phyloP scores from a whole-genome alignment of 371 early-diverging fungal genomes.

The Rhizopus delemar region DNA sequence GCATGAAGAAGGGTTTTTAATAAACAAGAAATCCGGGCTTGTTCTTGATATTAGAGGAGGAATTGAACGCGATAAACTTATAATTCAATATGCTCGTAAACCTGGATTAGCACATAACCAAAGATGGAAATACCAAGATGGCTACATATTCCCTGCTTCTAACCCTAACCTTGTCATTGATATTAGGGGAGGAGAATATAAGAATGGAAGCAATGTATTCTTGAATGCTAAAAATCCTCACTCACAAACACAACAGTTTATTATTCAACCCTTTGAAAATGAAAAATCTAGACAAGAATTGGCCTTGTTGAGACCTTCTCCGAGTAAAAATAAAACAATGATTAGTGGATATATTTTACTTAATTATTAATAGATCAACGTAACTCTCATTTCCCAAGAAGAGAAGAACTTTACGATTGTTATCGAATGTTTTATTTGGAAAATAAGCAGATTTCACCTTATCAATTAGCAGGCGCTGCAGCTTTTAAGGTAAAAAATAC shows the following conservation, averaged over 20 bases:
- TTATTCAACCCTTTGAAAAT: slow-evolving; percentile 48
- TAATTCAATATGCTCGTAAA: slow-evolving; percentile 54
- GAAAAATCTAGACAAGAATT: slow-evolving; percentile 39
- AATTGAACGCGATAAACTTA: slow-evolving; percentile 41
- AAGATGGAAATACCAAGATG: slow-evolving; percentile 50
- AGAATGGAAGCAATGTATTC: slow-evolving; percentile 37
- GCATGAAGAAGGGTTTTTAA: slow-evolving; percentile 55
- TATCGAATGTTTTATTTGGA: slow-evolving; percentile 41
- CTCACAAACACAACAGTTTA: slow-evolving; percentile 46
- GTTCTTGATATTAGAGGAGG: slow-evolving; percentile 53
- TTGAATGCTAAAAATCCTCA: slow-evolving; percentile 34
- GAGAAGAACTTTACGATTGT: slow-evolving; percentile 44
- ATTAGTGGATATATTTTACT: not conserved
- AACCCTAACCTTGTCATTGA: slow-evolving; percentile 47
- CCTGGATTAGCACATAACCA: slow-evolving; percentile 54
- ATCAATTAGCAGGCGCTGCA: slow-evolving; percentile 61
- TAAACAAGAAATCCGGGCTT: slow-evolving; percentile 54
- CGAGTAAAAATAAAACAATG: slow-evolving; percentile 29
- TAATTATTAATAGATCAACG: slow-evolving; percentile 23
- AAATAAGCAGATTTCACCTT: slow-evolving; percentile 17
- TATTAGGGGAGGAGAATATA: slow-evolving; percentile 47
- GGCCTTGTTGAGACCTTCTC: slow-evolving; percentile 45
- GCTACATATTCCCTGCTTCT: slow-evolving; percentile 43
- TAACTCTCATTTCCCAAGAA: slow-evolving; percentile 37
- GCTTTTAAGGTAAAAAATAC: slow-evolving; percentile 51